Base-by-base conservation (phyloP, 768 basidiomycete species). In the Mycena metata region DNA sequence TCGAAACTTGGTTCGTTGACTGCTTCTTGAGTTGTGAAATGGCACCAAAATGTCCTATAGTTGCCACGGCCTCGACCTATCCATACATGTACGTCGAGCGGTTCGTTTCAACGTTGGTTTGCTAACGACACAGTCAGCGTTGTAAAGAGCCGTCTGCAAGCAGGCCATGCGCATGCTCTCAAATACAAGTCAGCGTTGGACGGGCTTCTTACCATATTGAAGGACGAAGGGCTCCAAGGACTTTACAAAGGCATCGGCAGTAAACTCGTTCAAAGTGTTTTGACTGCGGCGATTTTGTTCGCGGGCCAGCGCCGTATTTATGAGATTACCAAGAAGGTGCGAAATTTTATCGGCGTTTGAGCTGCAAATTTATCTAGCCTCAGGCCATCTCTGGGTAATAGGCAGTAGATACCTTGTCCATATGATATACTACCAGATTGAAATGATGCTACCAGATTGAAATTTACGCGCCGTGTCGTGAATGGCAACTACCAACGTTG, bases 261-360 rank as follows among this genome's bases (percentile, higher is more conserved):
- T 74, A 99, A 99, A 81, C 89, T 99, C 23, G 65, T 93, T 6
- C 97, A 98, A 79, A 95, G 93, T 70, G 94, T 98, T 1, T 84
- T 98, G 56, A 97, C 96, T 10, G 96, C 96, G 17, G 95, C 96
- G 8, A 95, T 99, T 72, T 85, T 99, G 71, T 99, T 99, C 76
- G 93, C 91, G 16, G 89, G 93, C 9, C 97, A 99, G 79, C 87
- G 91, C 74, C 86, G 95, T 70, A 88, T 94, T 61, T 94, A 90
- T 64, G 91, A 93, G 72, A 67, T 90, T n/a, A 89, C 88, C 15
- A 93, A 89, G 76, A 78, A 78, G 75, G 86, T 84, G 57, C 60
- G 77, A 41, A 17, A 19, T n/a, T 43, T 47, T 19, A 17, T 39
- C 11, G 2, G 19, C 12, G 15, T 15, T 51, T 39, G 12, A 41